Percentiles rank a stretch among this genome's conserved stretches.
Evolutionary conservation across 2,329 filamentous ascomycete species (phyloP).

Genomic region (Pestalotiopsis sp.): DNA sequence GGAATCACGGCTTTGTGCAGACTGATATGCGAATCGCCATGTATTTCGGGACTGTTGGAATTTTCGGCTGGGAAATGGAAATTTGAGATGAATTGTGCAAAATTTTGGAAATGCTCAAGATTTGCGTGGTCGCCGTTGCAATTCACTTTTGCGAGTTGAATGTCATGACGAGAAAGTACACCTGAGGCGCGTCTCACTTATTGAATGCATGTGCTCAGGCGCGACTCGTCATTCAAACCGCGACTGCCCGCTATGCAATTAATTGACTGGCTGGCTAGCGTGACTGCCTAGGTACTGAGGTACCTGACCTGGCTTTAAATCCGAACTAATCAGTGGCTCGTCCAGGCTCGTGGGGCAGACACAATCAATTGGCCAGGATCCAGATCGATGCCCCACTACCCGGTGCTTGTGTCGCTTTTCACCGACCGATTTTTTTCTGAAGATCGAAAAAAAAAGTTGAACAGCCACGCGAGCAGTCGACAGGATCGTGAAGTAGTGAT

Average conservation of each 20-base stretch:
- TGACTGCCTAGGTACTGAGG: neutral
- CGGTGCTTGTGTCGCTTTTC: constrained; percentile 5
- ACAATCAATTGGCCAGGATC: neutral
- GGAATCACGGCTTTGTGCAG: neutral
- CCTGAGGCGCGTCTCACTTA: constrained; percentile 1
- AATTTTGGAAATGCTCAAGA: too few species aligned
- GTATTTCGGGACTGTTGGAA: neutral
- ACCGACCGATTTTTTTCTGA: constrained; percentile 15
- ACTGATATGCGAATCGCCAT: neutral
- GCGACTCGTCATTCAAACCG: constrained; percentile 4
- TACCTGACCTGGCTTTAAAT: neutral
- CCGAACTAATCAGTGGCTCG: neutral
- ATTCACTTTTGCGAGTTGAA: neutral
- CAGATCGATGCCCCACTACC: constrained; percentile 7
- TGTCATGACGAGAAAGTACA: neutral
- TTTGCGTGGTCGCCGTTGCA: neutral
- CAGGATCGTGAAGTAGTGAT: neutral
- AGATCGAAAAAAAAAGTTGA: constrained; percentile 6
- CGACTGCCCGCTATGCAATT: constrained; percentile 5
- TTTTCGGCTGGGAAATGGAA: too few species aligned
- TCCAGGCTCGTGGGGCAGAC: neutral
- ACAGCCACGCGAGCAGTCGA: neutral
- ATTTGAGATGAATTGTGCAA: too few species aligned
- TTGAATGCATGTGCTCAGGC: neutral
- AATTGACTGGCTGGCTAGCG: neutral